A percentile compares a stretch with the other conserved stretches of the same genome.
These are phyloP conservation scores for Gorgonomyces haynaldii DNA, from an alignment of 192 early-diverging fungal species.

Conservation along the genomic window DNA sequence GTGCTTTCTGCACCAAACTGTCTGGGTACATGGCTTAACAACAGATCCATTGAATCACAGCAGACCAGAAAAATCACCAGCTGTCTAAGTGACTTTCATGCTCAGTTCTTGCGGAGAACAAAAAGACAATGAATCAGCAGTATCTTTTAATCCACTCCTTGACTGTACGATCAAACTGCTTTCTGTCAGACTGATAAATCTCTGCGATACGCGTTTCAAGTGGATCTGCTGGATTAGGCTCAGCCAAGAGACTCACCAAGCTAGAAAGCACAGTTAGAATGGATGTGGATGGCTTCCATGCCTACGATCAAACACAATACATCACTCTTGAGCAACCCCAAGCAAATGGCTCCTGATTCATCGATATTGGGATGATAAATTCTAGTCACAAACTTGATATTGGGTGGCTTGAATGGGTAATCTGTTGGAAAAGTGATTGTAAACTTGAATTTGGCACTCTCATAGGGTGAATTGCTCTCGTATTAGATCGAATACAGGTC, in stretches of 20 bases:
- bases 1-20: conserved; percentile 2
- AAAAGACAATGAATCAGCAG: neutral
- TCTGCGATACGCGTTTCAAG: conserved; percentile 64
- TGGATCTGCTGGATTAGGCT: conserved; percentile 77
- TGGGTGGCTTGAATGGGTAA: conserved; percentile 74
- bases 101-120: too few species aligned
- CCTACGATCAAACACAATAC: conserved; percentile 18
- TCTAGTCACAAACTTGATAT: conserved; percentile 61
- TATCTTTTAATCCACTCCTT: conserved; percentile 67
- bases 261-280: conserved; percentile 54
- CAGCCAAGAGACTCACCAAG: conserved; percentile 49
- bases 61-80: neutral
- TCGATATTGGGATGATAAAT: conserved; percentile 79
- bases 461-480: too few species aligned
- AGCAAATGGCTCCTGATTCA: conserved; percentile 69
- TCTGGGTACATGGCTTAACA: conserved; percentile 1
- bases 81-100: neutral
- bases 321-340: conserved; percentile 63
- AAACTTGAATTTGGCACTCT: conserved; percentile 61
- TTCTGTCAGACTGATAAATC: conserved; percentile 48
- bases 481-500: conserved; percentile 6
- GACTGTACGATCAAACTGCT: conserved; percentile 56
- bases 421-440: conserved; percentile 50
- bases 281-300: conserved; percentile 76
- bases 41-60: neutral